These are phyloP conservation scores for Tilletia indica DNA, from an alignment of 1,284 basidiomycete species.

Conservation along the genomic window DNA sequence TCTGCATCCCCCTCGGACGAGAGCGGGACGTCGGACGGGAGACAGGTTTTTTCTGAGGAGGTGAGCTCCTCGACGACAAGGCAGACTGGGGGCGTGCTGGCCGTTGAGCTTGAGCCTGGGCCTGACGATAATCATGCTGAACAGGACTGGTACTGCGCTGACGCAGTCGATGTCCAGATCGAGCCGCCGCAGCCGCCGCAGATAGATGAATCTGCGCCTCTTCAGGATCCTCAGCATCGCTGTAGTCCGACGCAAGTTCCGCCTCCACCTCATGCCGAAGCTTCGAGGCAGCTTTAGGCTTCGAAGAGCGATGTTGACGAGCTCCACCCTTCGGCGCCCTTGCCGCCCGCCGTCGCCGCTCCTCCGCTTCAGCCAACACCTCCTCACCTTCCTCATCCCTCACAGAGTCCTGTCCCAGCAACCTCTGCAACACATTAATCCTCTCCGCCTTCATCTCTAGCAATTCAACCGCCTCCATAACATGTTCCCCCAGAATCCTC, in stretches of 20 bases:
- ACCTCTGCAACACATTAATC: conserved; percentile 36
- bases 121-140: neutral
- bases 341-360: neutral
- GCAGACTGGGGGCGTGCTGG: neutral
- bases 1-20: neutral
- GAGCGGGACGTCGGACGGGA: neutral
- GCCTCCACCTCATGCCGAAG: neutral
- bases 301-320: neutral
- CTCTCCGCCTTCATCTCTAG: conserved; percentile 48
- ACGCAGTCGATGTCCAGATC: neutral
- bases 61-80: neutral
- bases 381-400: neutral
- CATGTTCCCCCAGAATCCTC: conserved; percentile 44
- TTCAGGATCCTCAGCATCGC: neutral
- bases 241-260: conserved; percentile 8
- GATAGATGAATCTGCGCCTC: neutral
- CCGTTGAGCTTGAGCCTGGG: neutral
- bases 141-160: neutral
- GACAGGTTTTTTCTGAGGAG: neutral
- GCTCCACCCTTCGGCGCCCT: neutral
- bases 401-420: neutral
- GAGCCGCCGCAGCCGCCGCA: neutral
- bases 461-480: conserved; percentile 48
- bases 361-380: neutral
- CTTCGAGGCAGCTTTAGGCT: neutral